Evolutionary conservation across 2,329 filamentous ascomycete genomes (phyloP), one percentile per base, ranked within the genome.

Genomic region (Dactylonectria macrodidyma): DNA sequence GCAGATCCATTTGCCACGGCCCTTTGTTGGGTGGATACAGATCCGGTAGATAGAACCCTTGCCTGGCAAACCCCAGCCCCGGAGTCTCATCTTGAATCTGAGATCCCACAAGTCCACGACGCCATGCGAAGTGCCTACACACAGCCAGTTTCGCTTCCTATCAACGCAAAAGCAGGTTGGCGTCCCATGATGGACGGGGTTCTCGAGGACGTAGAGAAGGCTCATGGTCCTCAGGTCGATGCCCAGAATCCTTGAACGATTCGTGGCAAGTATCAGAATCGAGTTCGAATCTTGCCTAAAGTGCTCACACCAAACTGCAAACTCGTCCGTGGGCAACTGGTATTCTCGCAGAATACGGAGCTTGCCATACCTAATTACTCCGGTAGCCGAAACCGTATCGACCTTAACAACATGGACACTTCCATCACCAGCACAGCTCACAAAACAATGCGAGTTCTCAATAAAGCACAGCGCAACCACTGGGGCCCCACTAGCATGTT

Each of bases 51-150:
- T 94, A 19, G 93, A 87, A 1, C 92, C 90, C 67, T 93, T 93
- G 24, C 93, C 94, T 0, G 93, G 91, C 33, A 98, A 88, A 1
- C 94, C 94, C 94, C 95, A 98, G 14, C 92, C 93, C 79, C 93
- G 95, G 26, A 98, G 85, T 24, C 94, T 90, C 74, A 98, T 89
- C 72, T 91, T 92, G 85, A 99, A 99, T n/a, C 96, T 92, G 47
- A 99, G 86, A 80, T 99, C 96, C 96, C 96, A 99, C 1, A 99
- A 87, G 78, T 97, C 93, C 8, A 99, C 85, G 33, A 98, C 92
- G 41, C 97, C 96, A 78, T 98, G 95, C 0, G 94, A 94, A 1
- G 97, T 99, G 41, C 95, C 96, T 0, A 98, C 83, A 2, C 97
- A 88, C 3, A 99, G 85, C 96, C 96, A 99, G 77, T 96, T 95